These are phyloP conservation scores for Wallacemonas sp. DNA, from an alignment of 208 protist species.

Conservation along the genomic window DNA sequence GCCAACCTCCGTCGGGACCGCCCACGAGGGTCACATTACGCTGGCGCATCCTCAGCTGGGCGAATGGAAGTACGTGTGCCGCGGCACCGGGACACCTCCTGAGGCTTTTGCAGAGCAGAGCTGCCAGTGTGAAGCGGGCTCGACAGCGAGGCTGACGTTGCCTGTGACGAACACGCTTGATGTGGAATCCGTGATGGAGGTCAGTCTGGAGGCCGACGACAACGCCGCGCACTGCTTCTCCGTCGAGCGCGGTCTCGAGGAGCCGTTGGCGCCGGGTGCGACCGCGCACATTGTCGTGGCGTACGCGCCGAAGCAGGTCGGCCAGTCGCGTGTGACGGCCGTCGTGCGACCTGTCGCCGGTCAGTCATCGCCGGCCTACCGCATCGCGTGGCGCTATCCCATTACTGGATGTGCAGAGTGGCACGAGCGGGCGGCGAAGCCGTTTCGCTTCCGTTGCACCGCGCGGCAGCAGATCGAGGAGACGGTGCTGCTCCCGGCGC, in stretches of 20 bases:
- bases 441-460: conserved; percentile 55
- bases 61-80: conserved; percentile 79
- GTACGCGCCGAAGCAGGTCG: conserved; percentile 68
- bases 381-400: conserved; percentile 76
- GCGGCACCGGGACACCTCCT: conserved; percentile 64
- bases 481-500: conserved; percentile 40
- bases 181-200: conserved; percentile 26
- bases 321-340: conserved; percentile 50
- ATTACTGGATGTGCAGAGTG: conserved; percentile 80
- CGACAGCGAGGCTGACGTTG: conserved; percentile 33
- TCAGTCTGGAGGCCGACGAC: conserved; percentile 27
- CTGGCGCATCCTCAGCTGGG: conserved; percentile 66
- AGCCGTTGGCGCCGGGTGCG: conserved; percentile 36
- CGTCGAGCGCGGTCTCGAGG: conserved; percentile 19
- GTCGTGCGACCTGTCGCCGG: conserved; percentile 43
- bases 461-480: conserved; percentile 56
- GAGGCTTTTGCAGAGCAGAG: conserved; percentile 27
- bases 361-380: conserved; percentile 16
- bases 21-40: conserved; percentile 52
- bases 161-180: conserved; percentile 82
- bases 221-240: conserved; percentile 21
- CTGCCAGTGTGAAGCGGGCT: conserved; percentile 52
- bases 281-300: conserved; percentile 44
- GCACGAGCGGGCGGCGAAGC: conserved; percentile 30
- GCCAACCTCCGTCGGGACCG: conserved; percentile 61